Conservation (phyloP, 1,284 basidiomycete genomes). For the Rhodotorula sp. region DNA sequence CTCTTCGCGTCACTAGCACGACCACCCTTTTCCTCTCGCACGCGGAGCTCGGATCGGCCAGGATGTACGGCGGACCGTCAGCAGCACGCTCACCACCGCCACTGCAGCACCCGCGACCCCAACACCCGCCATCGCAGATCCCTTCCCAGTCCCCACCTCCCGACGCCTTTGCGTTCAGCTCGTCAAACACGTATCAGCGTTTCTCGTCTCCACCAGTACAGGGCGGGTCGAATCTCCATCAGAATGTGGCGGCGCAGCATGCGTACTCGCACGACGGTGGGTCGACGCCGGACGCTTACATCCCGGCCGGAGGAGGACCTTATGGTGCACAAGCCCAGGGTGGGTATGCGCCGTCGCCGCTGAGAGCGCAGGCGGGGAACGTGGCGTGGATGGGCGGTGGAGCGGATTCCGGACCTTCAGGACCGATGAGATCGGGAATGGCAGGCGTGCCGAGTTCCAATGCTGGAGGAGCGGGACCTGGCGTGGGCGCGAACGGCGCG, state of each 20-base stretch:
- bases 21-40: neutral
- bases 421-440: neutral
- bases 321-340: neutral
- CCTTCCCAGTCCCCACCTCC: slow-evolving; percentile 34
- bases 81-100: slow-evolving; percentile 32
- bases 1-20: neutral
- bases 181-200: slow-evolving; percentile 34
- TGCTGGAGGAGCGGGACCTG: neutral
- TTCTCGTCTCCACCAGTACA: slow-evolving; percentile 36
- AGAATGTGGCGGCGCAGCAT: neutral
- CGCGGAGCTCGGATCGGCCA: no score
- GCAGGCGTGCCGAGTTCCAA: neutral
- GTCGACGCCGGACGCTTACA: slow-evolving; percentile 27
- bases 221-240: slow-evolving; percentile 6
- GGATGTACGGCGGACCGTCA: slow-evolving; percentile 24
- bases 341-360: neutral
- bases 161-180: slow-evolving; percentile 2
- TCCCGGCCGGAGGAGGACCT: slow-evolving; percentile 8
- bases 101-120: slow-evolving; percentile 38
- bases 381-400: slow-evolving; percentile 13
- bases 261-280: slow-evolving; percentile 11
- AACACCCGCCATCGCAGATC: slow-evolving; percentile 31
- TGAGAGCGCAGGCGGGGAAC: neutral
- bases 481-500: neutral
- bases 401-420: slow-evolving; percentile 1